A percentile compares a stretch with the other conserved stretches of the same genome.
phyloP scores from a whole-genome alignment of 208 protist genomes.

The Trypanosoma cruzi region DNA sequence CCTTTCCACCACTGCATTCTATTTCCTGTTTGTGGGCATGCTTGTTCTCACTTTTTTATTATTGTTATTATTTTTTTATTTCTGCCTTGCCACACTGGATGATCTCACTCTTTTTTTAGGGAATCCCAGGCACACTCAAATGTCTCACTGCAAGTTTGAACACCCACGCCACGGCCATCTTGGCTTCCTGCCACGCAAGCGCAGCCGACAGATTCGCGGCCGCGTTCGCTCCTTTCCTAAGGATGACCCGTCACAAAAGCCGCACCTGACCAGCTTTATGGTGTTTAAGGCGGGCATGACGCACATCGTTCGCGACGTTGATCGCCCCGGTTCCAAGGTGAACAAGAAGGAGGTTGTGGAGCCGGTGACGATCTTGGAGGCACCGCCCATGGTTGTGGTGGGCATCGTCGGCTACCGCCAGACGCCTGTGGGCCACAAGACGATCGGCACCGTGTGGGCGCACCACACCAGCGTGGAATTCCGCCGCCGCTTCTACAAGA shows the following conservation, averaged over 20 bases:
- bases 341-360: constrained; percentile 99
- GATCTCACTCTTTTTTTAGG: too few relatives aligned
- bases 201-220: constrained; percentile 93
- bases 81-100: too few relatives aligned
- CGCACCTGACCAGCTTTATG: constrained; percentile 98
- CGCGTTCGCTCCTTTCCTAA: constrained; percentile 95
- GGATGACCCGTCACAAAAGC: constrained; percentile 93
- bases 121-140: constrained; percentile 25
- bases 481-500: constrained; percentile 99
- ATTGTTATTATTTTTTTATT: too few relatives aligned
- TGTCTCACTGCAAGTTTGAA: constrained; percentile 98
- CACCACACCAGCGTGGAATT: constrained; percentile 95
- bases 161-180: constrained; percentile 98
- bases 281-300: constrained; percentile 99
- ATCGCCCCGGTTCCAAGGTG: constrained; percentile 95
- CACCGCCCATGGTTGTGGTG: constrained; percentile 98
- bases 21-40: too few relatives aligned
- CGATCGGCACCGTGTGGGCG: constrained; percentile 98
- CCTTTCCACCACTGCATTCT: too few relatives aligned
- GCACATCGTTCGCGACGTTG: constrained; percentile 98
- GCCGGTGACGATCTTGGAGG: constrained; percentile 98
- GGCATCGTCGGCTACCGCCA: constrained; percentile 99
- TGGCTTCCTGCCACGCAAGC: constrained; percentile 98
- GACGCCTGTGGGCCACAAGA: constrained; percentile 96
- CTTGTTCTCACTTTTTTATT: too few relatives aligned